Base-by-base conservation (phyloP, 345 rosid species). In the Salix exigua region DNA sequence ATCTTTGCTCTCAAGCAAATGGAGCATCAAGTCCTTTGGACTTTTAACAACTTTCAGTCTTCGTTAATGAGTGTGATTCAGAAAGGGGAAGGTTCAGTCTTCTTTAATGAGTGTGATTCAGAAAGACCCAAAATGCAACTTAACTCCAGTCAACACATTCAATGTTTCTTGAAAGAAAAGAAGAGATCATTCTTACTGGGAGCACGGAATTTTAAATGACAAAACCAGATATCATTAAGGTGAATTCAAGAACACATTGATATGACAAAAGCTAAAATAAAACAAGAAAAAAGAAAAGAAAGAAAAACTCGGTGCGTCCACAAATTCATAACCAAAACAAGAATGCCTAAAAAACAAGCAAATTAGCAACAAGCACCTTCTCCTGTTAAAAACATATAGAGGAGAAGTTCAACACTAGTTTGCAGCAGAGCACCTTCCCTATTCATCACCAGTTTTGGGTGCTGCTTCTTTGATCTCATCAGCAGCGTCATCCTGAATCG, bases 401-500 rank as follows among this genome's bases (percentile, higher is more conserved):
- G 87, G 92, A 83, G 88, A 89, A 86, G 88, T 81, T 86, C 81
- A 74, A 83, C 72, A 73, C 76, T 78, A 77, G 71, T 50, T 77
- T 71, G 87, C 35, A 79, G 73, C n/a, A 25, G 58, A 64, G 55
- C 60, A 79, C 18, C 33, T 73, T 80, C 87, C 87, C 86, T 81
- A 81, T 69, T 90, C 88, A 31, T 88, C 96, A 16, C 40, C 70
- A 21, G 87, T 86, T 83, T 90, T 95, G 14, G 97, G 61, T 44
- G 93, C 85, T 53, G 91, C 86, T 82, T 95, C 96, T 86, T 95
- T 95, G 78, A 91, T 90, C 82, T 93, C 97, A 5, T 94, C 98
- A 16, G 87, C 92, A 21, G 88, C 97, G 70, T 91, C 97, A 21
- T 93, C 97, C 97, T 95, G 85, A 60, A 66, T 63, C 73, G 73